These are phyloP conservation scores for Sugiyamaella sp. DNA, from an alignment of 1,139 yeast genomes.

Conservation along the genomic window DNA sequence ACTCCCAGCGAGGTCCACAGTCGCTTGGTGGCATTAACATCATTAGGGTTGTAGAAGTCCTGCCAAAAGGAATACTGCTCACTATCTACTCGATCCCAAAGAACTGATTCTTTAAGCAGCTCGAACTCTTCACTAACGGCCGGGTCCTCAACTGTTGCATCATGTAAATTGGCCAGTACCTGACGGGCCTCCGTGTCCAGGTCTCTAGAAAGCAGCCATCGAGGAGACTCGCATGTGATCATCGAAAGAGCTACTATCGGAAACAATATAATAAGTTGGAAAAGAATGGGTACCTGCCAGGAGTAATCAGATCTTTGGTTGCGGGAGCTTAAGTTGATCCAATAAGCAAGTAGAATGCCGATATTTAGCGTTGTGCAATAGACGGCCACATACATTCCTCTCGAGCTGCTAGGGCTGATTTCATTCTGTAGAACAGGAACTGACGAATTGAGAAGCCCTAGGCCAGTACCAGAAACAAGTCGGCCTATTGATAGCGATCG, in stretches of 20 bases:
- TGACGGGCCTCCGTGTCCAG: conserved; percentile 50
- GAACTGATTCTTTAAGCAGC: conserved; percentile 33
- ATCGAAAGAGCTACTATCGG: conserved; percentile 32
- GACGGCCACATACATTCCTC: conserved; percentile 68
- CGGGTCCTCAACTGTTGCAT: conserved; percentile 15
- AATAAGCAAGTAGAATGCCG: conserved; percentile 72
- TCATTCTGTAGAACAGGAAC: conserved; percentile 79
- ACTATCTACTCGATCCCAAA: conserved; percentile 18
- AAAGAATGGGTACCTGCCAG: conserved; percentile 53
- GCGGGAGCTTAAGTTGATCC: conserved; percentile 59
- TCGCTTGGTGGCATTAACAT: conserved; percentile 20
- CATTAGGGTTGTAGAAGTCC: conserved; percentile 23
- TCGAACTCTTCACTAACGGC: conserved; percentile 13
- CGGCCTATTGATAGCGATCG: conserved; percentile 75
- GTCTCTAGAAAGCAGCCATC: conserved; percentile 57
- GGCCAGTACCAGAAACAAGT: conserved; percentile 72
- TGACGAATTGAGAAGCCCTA: conserved; percentile 75
- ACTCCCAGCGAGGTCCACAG: conserved; percentile 24
- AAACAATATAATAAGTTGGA: conserved; percentile 34
- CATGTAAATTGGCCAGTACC: conserved; percentile 27
- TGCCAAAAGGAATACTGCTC: conserved; percentile 42
- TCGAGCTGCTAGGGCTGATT: conserved; percentile 65
- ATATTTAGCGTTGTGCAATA: conserved; percentile 69
- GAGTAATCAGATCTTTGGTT: conserved; percentile 44
- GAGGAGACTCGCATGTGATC: conserved; percentile 68